Percentiles rank a stretch among this genome's conserved stretches.
Evolutionary conservation across 192 early-diverging fungal species (phyloP).

Genomic region (Dissophora ornata): DNA sequence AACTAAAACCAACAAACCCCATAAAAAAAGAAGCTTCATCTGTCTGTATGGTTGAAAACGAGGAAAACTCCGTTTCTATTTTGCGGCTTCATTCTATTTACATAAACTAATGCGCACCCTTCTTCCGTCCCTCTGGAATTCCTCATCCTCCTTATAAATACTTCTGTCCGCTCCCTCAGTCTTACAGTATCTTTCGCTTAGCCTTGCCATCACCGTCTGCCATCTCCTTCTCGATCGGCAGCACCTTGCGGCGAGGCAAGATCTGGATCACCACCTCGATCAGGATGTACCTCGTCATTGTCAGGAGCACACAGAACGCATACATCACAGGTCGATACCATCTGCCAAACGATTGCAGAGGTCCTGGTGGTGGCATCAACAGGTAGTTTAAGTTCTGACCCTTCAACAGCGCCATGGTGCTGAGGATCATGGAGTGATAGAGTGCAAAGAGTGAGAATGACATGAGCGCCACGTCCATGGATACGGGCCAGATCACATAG

Average conservation of each 20-base stretch:
- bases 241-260: slow-evolving; percentile 36
- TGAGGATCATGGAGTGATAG: slow-evolving; percentile 63
- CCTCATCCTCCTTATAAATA: too few species aligned
- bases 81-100: too few species aligned
- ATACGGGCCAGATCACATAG: slow-evolving; percentile 62
- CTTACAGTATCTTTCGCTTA: slow-evolving; percentile 21
- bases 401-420: slow-evolving; percentile 55
- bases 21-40: too few species aligned
- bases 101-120: too few species aligned
- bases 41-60: too few species aligned
- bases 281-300: slow-evolving; percentile 44
- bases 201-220: background rate
- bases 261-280: slow-evolving; percentile 51
- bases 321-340: slow-evolving; percentile 59
- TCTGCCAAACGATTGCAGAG: slow-evolving; percentile 50
- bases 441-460: slow-evolving; percentile 63
- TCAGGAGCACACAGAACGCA: slow-evolving; percentile 50
- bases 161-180: too few species aligned
- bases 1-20: too few species aligned
- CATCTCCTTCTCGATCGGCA: background rate
- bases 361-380: slow-evolving; percentile 61
- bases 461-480: slow-evolving; percentile 57
- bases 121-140: too few species aligned
- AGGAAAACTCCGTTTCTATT: too few species aligned
- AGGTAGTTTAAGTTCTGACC: slow-evolving; percentile 65